These are phyloP conservation scores for Botrytis squamosa DNA, from an alignment of 2,329 filamentous ascomycete species.

Conservation along the genomic window DNA sequence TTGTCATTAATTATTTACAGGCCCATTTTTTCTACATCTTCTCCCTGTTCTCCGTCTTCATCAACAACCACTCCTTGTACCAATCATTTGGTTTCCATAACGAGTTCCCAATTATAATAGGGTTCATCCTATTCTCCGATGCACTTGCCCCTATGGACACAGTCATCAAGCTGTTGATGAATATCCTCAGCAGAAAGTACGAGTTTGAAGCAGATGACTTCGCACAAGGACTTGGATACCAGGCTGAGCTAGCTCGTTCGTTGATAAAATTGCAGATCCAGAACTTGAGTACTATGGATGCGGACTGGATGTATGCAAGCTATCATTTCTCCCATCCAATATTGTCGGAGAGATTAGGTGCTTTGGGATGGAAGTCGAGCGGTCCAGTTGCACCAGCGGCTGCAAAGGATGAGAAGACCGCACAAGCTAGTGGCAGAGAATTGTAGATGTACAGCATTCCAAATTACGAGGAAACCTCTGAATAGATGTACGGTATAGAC, in stretches of 20 bases:
- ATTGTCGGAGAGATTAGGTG: constrained; percentile 86
- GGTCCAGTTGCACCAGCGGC: constrained; percentile 42
- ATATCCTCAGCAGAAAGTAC: constrained; percentile 88
- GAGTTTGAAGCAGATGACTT: constrained; percentile 97
- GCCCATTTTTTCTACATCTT: constrained; percentile 97
- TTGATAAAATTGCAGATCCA: constrained; percentile 98
- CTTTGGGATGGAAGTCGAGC: constrained; percentile 73
- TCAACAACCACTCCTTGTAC: constrained; percentile 92
- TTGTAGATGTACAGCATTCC: constrained; percentile 49
- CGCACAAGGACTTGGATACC: constrained; percentile 80
- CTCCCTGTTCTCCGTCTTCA: constrained; percentile 91
- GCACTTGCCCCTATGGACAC: constrained; percentile 92
- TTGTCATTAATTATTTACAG: constrained; percentile 48
- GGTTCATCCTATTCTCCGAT: constrained; percentile 96
- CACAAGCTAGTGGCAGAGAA: constrained; percentile 74
- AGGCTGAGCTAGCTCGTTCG: constrained; percentile 76
- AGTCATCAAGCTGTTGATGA: constrained; percentile 93
- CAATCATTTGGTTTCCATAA: constrained; percentile 83
- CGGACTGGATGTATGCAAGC: constrained; percentile 96
- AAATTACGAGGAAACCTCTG: background rate
- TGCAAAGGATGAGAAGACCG: constrained; percentile 48
- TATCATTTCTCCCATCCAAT: constrained; percentile 99
- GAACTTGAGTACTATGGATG: constrained; percentile 98
- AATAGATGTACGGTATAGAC: constrained; percentile 43
- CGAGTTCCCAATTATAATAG: constrained; percentile 88